Percentiles rank a stretch among this genome's conserved stretches.
phyloP scores from a whole-genome alignment of 1,284 basidiomycete genomes.

The Austroboletus olivaceoglutinosus region DNA sequence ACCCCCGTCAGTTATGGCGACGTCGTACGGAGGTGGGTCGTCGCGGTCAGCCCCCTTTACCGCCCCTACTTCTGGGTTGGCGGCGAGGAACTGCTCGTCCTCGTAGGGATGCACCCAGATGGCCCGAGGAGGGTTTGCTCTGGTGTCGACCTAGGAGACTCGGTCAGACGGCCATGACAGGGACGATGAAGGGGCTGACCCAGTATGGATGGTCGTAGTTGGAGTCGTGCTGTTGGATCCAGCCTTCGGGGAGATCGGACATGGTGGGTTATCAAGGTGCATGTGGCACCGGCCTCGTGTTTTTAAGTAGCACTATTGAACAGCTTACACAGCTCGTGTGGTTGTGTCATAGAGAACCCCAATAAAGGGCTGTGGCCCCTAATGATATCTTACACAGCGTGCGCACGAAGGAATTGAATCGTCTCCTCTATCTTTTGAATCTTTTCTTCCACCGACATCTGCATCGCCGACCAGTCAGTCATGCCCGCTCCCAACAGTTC shows the following conservation, averaged over 20 bases:
- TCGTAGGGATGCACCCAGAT: constrained; percentile 73
- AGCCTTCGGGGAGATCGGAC: constrained; percentile 50
- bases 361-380: neutral
- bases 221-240: constrained; percentile 55
- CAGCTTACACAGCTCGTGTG: constrained; percentile 9
- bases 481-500: neutral
- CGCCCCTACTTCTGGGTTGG: constrained; percentile 51
- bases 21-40: constrained; percentile 33
- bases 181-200: constrained; percentile 25
- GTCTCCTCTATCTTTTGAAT: constrained; percentile 37
- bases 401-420: constrained; percentile 26
- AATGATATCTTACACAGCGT: constrained; percentile 2
- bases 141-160: constrained; percentile 57
- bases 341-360: neutral
- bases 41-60: constrained; percentile 30
- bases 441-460: constrained; percentile 58
- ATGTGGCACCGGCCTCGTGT: neutral
- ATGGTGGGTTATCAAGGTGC: constrained; percentile 17
- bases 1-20: constrained; percentile 24
- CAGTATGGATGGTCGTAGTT: constrained; percentile 32
- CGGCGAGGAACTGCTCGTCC: constrained; percentile 57
- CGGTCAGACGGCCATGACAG: neutral
- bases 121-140: constrained; percentile 58
- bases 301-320: neutral
- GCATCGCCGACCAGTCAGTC: constrained; percentile 2